phyloP scores from a whole-genome alignment of 768 basidiomycete genomes.

The Pilatotrama ljubarskyi region DNA sequence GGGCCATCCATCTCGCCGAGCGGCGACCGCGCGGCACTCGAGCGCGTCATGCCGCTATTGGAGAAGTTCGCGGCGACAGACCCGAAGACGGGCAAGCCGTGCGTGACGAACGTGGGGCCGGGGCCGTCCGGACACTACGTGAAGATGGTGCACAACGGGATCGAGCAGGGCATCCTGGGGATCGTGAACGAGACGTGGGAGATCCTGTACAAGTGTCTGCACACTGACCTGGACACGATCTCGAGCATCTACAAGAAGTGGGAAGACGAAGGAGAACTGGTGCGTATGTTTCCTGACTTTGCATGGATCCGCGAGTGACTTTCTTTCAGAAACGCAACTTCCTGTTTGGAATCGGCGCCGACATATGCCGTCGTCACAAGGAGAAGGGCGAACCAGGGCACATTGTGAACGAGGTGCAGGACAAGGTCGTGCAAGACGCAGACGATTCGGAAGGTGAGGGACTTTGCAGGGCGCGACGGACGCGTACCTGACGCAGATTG shows the following conservation, averaged over 20 bases:
- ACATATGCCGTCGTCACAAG: slow-evolving; percentile 24
- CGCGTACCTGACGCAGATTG: not conserved
- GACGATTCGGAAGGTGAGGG: slow-evolving; percentile 23
- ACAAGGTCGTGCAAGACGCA: slow-evolving; percentile 28
- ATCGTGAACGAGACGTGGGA: slow-evolving; percentile 24
- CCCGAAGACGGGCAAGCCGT: slow-evolving; percentile 18
- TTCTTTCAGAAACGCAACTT: slow-evolving; percentile 21
- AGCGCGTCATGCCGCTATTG: slow-evolving; percentile 24
- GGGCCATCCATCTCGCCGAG: slow-evolving; percentile 27
- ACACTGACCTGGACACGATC: slow-evolving; percentile 21
- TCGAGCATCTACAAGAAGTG: slow-evolving; percentile 19
- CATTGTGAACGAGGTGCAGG: slow-evolving; percentile 24
- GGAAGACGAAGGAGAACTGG: slow-evolving; percentile 21
- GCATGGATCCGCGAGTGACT: not conserved
- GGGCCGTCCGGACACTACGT: slow-evolving; percentile 27
- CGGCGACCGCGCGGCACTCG: slow-evolving; percentile 21
- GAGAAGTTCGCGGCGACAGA: slow-evolving; percentile 24
- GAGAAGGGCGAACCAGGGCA: slow-evolving; percentile 16
- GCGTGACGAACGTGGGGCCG: slow-evolving; percentile 23
- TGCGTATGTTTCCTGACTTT: not conserved
- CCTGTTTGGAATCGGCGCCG: slow-evolving; percentile 24
- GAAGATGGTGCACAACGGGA: slow-evolving; percentile 31
- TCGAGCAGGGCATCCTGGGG: slow-evolving; percentile 28
- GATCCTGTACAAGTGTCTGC: slow-evolving; percentile 23
- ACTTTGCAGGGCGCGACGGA: not conserved